Evolutionary conservation across 2,329 filamentous ascomycete genomes (phyloP).

Genomic region (Fonsecaea erecta): DNA sequence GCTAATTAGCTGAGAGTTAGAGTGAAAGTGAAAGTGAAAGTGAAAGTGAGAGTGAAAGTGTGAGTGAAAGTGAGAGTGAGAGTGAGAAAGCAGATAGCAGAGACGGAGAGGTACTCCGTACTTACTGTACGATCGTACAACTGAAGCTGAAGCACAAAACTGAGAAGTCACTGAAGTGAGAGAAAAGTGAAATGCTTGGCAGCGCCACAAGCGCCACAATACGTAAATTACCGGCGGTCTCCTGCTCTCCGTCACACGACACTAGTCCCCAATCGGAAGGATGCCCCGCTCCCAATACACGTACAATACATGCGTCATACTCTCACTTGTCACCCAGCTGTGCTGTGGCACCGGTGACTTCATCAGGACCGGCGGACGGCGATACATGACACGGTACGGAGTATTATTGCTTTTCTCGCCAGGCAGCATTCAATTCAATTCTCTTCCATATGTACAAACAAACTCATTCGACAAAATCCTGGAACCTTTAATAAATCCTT

Average conservation of each 20-base stretch:
- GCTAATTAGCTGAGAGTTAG: too few species aligned
- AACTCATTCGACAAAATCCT: background rate
- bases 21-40: too few species aligned
- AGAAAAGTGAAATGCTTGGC: background rate
- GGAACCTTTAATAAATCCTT: background rate
- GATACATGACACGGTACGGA: background rate
- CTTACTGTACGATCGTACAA: too few species aligned
- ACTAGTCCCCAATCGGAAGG: background rate
- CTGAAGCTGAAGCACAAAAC: too few species aligned
- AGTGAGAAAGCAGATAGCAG: too few species aligned
- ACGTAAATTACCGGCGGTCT: background rate
- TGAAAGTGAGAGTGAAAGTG: too few species aligned
- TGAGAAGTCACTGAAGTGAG: background rate
- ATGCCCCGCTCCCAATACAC: background rate
- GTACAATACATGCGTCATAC: background rate
- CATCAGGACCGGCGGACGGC: background rate
- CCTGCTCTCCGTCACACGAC: background rate
- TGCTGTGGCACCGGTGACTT: background rate
- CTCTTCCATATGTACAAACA: background rate
- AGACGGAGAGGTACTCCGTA: too few species aligned
- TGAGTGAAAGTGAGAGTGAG: too few species aligned
- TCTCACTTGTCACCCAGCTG: background rate
- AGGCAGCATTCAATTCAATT: background rate
- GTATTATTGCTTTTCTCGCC: background rate
- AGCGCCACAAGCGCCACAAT: background rate